Conservation (phyloP, 805 yeast genomes). For the Candida loeiensis region DNA sequence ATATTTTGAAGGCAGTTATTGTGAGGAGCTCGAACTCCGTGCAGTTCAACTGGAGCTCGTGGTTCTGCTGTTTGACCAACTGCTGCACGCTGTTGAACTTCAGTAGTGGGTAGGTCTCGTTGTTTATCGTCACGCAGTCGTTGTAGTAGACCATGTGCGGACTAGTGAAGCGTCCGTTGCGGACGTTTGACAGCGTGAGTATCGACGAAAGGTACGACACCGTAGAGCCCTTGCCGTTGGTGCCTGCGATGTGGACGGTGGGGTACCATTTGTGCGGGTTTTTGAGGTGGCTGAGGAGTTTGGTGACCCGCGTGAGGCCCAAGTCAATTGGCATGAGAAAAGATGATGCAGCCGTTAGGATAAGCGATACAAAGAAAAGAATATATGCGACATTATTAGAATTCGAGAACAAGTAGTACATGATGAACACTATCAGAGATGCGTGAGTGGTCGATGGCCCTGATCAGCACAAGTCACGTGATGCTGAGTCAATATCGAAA, state of each 20-base stretch:
- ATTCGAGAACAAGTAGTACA: too few species aligned
- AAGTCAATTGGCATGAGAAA: conserved; percentile 37
- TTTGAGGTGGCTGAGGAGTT: conserved; percentile 45
- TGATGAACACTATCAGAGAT: too few species aligned
- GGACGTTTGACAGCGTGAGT: conserved; percentile 44
- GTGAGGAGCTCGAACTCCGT: conserved; percentile 88
- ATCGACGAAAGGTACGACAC: conserved; percentile 75
- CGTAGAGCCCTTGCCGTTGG: conserved; percentile 95
- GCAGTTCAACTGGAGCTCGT: conserved; percentile 49
- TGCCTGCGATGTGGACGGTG: conserved; percentile 91
- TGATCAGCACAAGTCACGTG: too few species aligned
- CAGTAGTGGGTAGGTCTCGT: conserved; percentile 46
- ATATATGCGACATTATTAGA: too few species aligned
- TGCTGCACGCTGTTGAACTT: conserved; percentile 46
- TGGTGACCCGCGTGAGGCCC: conserved; percentile 32
- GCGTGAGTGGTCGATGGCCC: too few species aligned
- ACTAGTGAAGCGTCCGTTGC: conserved; percentile 79
- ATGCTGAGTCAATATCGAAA: too few species aligned
- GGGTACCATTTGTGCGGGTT: conserved; percentile 64
- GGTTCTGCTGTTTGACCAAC: conserved; percentile 41
- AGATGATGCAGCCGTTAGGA: neutral
- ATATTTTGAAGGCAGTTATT: conserved; percentile 78
- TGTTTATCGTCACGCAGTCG: conserved; percentile 72
- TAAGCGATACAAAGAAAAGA: too few species aligned
- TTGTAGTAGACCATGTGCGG: conserved; percentile 76